Evolutionary conservation across 2,329 filamentous ascomycete genomes (phyloP).

Genomic region (Xylariaceae sp.): DNA sequence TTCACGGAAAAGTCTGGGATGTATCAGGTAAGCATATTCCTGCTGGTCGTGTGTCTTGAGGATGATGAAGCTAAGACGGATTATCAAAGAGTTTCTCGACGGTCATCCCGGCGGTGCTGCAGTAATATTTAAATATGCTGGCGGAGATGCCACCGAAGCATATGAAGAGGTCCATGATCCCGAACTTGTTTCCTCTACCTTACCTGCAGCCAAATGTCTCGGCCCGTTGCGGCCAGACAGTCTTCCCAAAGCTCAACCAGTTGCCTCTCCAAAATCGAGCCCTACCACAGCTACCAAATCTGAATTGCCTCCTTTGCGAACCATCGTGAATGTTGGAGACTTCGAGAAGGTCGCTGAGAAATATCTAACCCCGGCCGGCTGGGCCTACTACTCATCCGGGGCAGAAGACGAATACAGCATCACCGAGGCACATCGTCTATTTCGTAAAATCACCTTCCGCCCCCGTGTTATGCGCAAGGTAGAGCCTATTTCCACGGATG

Average conservation of each 20-base stretch:
- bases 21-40: conserved; percentile 40
- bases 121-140: conserved; percentile 48
- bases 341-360: conserved; percentile 45
- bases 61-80: no score
- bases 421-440: conserved; percentile 44
- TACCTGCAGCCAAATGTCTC: conserved; percentile 44
- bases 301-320: conserved; percentile 37
- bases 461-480: conserved; percentile 49
- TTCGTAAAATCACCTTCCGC: conserved; percentile 48
- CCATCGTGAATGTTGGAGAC: conserved; percentile 46
- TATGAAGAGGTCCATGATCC: conserved; percentile 50
- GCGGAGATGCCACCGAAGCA: conserved; percentile 49
- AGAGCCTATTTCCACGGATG: conserved; percentile 35
- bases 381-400: conserved; percentile 53
- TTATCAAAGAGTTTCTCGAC: conserved; percentile 48
- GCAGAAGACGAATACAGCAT: conserved; percentile 50
- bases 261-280: not conserved
- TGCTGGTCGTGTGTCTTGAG: not conserved
- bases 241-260: not conserved
- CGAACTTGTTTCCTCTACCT: conserved; percentile 35
- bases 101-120: conserved; percentile 35
- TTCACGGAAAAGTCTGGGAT: conserved; percentile 66
- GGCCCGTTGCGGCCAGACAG: conserved; percentile 43
- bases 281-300: not conserved
- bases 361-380: conserved; percentile 44